Percentiles rank a stretch among this genome's conserved stretches.
phyloP scores from a whole-genome alignment of 2,329 filamentous ascomycete species.

The Furcasterigmium sp. region DNA sequence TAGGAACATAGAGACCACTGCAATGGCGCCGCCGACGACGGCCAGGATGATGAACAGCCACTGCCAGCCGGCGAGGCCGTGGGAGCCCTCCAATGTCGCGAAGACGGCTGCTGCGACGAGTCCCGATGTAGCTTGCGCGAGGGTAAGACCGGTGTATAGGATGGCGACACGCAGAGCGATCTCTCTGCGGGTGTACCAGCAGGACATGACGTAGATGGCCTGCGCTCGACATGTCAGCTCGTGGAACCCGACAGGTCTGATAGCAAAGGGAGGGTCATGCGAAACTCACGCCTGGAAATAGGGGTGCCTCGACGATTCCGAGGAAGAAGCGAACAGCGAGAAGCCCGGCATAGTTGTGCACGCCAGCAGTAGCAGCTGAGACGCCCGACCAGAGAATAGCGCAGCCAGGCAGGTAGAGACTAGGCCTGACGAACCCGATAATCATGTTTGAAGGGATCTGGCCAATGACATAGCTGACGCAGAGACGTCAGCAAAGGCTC shows the following conservation, averaged over 20 bases:
- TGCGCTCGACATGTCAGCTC: too few species aligned
- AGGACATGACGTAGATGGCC: slow-evolving; percentile 10
- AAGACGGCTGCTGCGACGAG: slow-evolving; percentile 6
- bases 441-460: slow-evolving; percentile 38
- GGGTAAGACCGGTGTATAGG: slow-evolving; percentile 9
- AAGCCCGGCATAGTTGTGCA: slow-evolving; percentile 21
- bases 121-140: slow-evolving; percentile 7
- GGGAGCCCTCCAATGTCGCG: slow-evolving; percentile 5
- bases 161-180: slow-evolving; percentile 9
- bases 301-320: slow-evolving; percentile 22
- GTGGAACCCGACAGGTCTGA: too few species aligned
- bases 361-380: slow-evolving; percentile 24
- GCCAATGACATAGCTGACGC: slow-evolving; percentile 28
- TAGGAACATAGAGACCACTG: slow-evolving; percentile 31
- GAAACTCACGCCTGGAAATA: slow-evolving; percentile 6
- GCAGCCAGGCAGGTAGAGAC: slow-evolving; percentile 34
- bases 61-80: slow-evolving; percentile 8
- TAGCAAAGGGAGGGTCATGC: too few species aligned
- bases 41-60: slow-evolving; percentile 14
- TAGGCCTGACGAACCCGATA: slow-evolving; percentile 32
- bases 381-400: slow-evolving; percentile 35
- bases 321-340: slow-evolving; percentile 26
- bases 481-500: not conserved
- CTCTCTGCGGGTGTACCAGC: slow-evolving; percentile 11
- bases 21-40: slow-evolving; percentile 29